Percentiles rank a stretch among this genome's conserved stretches.
phyloP scores from a whole-genome alignment of 176 grass and related monocot species.

The Sorghum bicolor region DNA sequence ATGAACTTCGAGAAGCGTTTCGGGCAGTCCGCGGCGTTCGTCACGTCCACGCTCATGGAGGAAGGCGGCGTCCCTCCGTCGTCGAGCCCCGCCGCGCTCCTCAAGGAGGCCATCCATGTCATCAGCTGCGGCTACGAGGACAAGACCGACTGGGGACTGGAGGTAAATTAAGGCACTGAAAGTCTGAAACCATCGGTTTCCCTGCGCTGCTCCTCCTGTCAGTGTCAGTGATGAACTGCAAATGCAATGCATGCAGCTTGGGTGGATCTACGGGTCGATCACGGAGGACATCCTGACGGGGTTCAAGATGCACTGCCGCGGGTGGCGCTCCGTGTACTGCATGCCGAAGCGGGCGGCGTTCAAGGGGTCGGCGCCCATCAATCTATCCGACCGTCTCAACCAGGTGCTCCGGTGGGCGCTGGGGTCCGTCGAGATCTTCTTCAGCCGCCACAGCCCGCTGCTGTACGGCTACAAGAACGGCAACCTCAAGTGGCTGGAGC shows the following conservation, averaged over 20 bases:
- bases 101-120: constrained; percentile 99
- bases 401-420: constrained; percentile 98
- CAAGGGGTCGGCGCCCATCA: constrained; percentile 96
- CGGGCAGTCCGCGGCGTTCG: constrained; percentile 87
- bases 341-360: constrained; percentile 84
- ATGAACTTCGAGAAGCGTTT: constrained; percentile 99
- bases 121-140: constrained; percentile 99
- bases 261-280: constrained; percentile 99
- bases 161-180: constrained; percentile 42
- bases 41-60: constrained; percentile 99
- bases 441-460: constrained; percentile 87
- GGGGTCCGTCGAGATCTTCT: constrained; percentile 99
- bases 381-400: constrained; percentile 93
- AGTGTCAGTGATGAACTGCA: background rate
- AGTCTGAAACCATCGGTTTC: background rate
- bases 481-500: constrained; percentile 99
- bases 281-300: constrained; percentile 97
- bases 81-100: constrained; percentile 85
- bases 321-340: constrained; percentile 98
- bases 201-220: background rate
- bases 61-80: constrained; percentile 93
- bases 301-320: constrained; percentile 99
- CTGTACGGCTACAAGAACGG: constrained; percentile 93
- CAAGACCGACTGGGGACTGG: constrained; percentile 90
- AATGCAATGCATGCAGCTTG: constrained; percentile 49